Base-by-base conservation (phyloP, 2,329 filamentous ascomycete species). In the Dactylonectria estremocensis region DNA sequence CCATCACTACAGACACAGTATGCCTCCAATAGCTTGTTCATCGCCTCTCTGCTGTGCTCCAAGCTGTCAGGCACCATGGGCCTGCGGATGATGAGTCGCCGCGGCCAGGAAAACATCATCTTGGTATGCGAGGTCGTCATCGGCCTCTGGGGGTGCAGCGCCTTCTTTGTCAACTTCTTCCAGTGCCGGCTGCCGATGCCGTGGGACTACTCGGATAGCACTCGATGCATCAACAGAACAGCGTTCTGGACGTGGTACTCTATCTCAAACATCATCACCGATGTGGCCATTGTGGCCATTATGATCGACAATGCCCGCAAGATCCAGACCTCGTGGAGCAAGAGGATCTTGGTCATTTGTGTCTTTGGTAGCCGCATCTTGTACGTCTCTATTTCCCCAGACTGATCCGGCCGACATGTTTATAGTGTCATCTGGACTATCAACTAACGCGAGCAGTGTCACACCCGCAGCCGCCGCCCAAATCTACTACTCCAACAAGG, bases 281-380 rank as follows among this genome's bases (percentile, higher is more conserved):
- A 80, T 33, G 50, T 79, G 3, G 62, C 64, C 0, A 72, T 76
- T 1, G 69, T 80, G 3, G 58, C 75, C 0, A 61, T 79, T 4
- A 77, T 78, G 75, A 62, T 66, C 0, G 74, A 77, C 5, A 77
- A 75, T 24, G 74, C 77, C 2, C 52, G 72, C 16, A 77, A 72
- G 53, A 78, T 79, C 35, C 76, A 78, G 13, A 78, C 76, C 0
- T 73, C 75, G 0, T 70, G 64, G 69, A 67, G 69, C 1, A 79
- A 79, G 53, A 78, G 75, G 68, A 61, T 66, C 0, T 37, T 79
- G 8, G 77, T 79, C 2, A 78, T 78, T 31, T 58, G 70, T 7
- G 77, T 79, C 5, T 79, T 79, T 43, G 77, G 77, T 0, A 77
- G 77, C 37, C 73, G 77, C 56, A 76, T 78, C 5, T 58, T 79